A percentile compares a stretch with the other conserved stretches of the same genome.
Evolutionary conservation across 2,329 filamentous ascomycete genomes (phyloP).

Genomic region (Aureobasidium sp.): DNA sequence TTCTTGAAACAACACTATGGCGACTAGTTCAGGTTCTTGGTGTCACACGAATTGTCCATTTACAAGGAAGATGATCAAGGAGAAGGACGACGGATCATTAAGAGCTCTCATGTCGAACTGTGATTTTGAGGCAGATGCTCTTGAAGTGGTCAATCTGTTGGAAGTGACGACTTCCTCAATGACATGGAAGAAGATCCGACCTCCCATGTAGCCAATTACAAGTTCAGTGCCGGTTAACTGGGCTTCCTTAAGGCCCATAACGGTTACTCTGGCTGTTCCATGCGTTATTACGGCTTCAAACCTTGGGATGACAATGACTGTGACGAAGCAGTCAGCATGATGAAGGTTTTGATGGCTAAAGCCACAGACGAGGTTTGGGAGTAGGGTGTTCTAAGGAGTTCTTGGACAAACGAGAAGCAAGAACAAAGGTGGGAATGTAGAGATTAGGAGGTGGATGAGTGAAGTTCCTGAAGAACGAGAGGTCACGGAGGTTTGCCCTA

Average conservation of each 20-base stretch:
- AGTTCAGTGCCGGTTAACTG: constrained; percentile 19
- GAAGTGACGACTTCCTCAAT: constrained; percentile 12
- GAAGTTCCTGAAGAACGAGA: too few relatives aligned
- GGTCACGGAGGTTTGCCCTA: too few relatives aligned
- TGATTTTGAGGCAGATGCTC: constrained; percentile 45
- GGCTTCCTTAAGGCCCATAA: constrained; percentile 21
- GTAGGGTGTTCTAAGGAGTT: too few relatives aligned
- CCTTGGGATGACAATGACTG: constrained; percentile 19
- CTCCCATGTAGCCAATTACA: constrained; percentile 21
- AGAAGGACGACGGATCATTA: constrained; percentile 28
- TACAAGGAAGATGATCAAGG: constrained; percentile 33
- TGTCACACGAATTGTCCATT: constrained; percentile 26
- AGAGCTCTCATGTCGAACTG: constrained; percentile 39
- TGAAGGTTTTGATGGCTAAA: too few relatives aligned
- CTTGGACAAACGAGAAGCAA: too few relatives aligned
- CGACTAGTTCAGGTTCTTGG: constrained; percentile 31
- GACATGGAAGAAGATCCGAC: constrained; percentile 19
- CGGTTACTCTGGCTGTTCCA: constrained; percentile 17
- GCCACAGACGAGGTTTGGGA: too few relatives aligned
- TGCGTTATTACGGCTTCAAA: constrained; percentile 18
- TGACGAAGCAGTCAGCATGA: constrained; percentile 13
- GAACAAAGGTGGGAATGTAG: too few relatives aligned
- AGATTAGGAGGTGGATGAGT: too few relatives aligned
- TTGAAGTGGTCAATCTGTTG: not conserved
- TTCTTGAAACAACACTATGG: constrained; percentile 31